A percentile compares a stretch with the other conserved stretches of the same genome.
Conservation (phyloP, 2,329 filamentous ascomycete genomes). For the Teratosphaeria zuluensis region DNA sequence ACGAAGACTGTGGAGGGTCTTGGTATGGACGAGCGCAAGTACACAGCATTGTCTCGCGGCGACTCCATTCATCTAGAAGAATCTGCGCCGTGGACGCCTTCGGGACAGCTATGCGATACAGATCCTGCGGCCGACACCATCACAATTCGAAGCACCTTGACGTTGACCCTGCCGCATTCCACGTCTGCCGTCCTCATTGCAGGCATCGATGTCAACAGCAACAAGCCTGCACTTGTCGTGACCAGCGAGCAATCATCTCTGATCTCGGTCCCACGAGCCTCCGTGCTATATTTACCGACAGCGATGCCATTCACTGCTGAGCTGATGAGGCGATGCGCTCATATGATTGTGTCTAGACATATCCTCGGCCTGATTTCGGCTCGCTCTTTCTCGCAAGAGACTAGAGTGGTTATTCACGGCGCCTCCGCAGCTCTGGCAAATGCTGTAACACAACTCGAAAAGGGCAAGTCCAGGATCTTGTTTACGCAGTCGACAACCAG, state of each 20-base stretch:
- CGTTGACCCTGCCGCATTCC: background rate
- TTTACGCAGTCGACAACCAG: background rate
- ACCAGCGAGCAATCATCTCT: background rate
- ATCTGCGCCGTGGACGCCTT: background rate
- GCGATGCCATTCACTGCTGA: background rate
- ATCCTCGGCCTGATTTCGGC: background rate
- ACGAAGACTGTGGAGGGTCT: background rate
- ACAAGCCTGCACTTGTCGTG: background rate
- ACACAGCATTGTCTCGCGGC: background rate
- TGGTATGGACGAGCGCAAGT: background rate
- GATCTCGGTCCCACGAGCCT: background rate
- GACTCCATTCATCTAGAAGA: background rate
- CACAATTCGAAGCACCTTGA: background rate
- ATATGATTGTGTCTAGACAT: background rate
- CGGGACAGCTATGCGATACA: background rate
- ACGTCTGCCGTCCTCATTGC: background rate
- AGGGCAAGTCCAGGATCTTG: background rate
- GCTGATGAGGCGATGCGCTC: background rate
- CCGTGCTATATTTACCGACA: background rate
- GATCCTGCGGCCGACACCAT: background rate
- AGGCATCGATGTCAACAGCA: background rate
- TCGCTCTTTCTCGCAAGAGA: background rate
- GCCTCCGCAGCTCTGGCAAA: background rate
- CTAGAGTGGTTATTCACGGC: background rate
- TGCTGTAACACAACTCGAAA: background rate